phyloP scores from a whole-genome alignment of 257 asterid species.

The Asclepias syriaca region DNA sequence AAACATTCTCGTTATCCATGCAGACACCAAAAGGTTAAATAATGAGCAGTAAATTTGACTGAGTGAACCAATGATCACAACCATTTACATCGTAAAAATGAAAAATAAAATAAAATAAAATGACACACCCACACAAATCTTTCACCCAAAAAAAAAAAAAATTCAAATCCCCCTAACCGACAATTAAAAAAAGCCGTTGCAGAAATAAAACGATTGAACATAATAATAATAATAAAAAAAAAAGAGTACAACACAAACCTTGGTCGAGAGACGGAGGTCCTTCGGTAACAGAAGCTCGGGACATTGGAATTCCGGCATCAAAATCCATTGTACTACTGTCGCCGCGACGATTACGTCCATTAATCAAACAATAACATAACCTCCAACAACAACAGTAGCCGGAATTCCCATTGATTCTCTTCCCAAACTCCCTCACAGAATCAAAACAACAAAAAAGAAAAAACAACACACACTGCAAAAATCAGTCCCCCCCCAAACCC shows the following conservation, averaged over 20 bases:
- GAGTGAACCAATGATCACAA: slow-evolving; percentile 11
- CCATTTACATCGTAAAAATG: background rate
- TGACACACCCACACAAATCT: background rate
- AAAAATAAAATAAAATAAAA: no score
- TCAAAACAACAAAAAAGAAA: background rate
- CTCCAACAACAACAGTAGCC: slow-evolving; percentile 13
- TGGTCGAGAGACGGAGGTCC: slow-evolving; percentile 46
- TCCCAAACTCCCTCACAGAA: background rate
- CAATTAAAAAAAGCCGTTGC: background rate
- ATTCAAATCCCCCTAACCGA: background rate
- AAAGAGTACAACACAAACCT: slow-evolving; percentile 17
- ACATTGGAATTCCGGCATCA: slow-evolving; percentile 50
- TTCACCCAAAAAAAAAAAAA: background rate
- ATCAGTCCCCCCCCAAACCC: background rate
- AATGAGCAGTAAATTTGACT: background rate
- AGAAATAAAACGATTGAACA: background rate
- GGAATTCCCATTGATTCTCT: slow-evolving; percentile 27
- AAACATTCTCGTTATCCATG: background rate
- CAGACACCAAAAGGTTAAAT: background rate
- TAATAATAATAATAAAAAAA: background rate
- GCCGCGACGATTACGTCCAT: slow-evolving; percentile 19
- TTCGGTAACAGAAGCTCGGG: slow-evolving; percentile 50
- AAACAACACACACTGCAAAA: background rate
- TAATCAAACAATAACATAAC: slow-evolving; percentile 9
- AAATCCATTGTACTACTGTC: slow-evolving; percentile 19